Conservation (phyloP, 2,329 filamentous ascomycete genomes). For the Aspergillus fischeri region DNA sequence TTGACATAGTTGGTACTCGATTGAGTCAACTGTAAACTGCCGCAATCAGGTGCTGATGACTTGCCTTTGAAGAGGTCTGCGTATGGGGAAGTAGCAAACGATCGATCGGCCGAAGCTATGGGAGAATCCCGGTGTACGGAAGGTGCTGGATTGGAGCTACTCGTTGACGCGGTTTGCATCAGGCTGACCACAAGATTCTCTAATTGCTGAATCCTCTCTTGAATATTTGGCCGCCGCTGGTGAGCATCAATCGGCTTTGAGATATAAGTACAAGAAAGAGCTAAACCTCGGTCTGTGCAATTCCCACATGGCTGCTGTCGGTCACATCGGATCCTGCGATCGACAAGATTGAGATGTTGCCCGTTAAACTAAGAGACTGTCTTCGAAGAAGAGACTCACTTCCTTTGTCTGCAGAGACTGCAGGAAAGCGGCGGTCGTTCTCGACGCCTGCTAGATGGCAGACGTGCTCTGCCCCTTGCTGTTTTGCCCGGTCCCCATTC, state of each 20-base stretch:
- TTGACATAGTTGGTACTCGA: neutral
- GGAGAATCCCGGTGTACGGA: neutral
- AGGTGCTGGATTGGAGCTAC: neutral
- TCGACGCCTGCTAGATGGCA: conserved; percentile 10
- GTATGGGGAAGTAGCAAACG: neutral
- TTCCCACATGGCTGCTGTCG: conserved; percentile 54
- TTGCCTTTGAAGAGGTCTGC: neutral
- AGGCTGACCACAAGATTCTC: conserved; percentile 5
- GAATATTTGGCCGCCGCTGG: conserved; percentile 46
- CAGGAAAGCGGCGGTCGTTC: conserved; percentile 29
- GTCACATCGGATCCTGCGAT: conserved; percentile 51
- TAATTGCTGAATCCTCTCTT: conserved; percentile 21
- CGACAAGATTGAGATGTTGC: no score
- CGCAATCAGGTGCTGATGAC: neutral
- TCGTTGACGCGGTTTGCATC: neutral
- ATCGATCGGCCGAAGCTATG: neutral
- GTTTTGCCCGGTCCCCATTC: neutral
- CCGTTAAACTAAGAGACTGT: no score
- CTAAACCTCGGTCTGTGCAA: conserved; percentile 46
- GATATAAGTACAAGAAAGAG: conserved; percentile 52
- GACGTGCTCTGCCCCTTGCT: neutral
- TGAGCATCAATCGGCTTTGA: neutral
- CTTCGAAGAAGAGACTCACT: conserved; percentile 16
- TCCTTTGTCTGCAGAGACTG: conserved; percentile 25
- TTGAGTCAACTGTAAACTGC: neutral